Evolutionary conservation across 2,329 filamentous ascomycete genomes (phyloP).

Genomic region (Chaetomium strumarium): DNA sequence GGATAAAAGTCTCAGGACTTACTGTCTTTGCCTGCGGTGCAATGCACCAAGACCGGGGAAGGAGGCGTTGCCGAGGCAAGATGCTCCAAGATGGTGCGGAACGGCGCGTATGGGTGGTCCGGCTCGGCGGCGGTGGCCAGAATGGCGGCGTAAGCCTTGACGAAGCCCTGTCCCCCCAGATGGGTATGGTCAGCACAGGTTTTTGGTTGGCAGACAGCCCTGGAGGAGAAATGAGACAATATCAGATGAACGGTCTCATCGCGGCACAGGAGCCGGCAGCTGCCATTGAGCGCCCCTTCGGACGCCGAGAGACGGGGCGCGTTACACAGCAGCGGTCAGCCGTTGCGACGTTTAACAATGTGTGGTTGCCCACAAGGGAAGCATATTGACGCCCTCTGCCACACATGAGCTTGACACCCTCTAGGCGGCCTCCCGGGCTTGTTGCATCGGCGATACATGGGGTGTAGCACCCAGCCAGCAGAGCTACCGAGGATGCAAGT

Average conservation of each 20-base stretch:
- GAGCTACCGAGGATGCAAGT: no score
- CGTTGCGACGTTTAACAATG: neutral
- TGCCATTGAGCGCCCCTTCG: neutral
- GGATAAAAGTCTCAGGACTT: neutral
- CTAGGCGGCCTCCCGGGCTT: neutral
- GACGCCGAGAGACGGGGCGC: neutral
- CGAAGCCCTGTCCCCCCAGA: slow-evolving; percentile 45
- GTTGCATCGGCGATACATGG: no score
- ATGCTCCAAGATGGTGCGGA: slow-evolving; percentile 50
- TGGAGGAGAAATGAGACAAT: neutral
- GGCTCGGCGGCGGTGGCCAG: slow-evolving; percentile 43
- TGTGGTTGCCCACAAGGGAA: no score
- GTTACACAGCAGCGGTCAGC: neutral
- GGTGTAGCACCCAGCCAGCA: no score
- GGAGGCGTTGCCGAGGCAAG: slow-evolving; percentile 36
- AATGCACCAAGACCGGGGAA: slow-evolving; percentile 60
- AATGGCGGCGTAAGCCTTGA: slow-evolving; percentile 58
- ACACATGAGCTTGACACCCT: neutral
- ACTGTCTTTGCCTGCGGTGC: slow-evolving; percentile 71
- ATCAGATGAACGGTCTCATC: neutral
- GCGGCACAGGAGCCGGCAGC: no score
- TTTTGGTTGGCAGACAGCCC: slow-evolving; percentile 1
- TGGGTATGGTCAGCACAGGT: slow-evolving; percentile 1
- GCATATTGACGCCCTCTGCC: no score
- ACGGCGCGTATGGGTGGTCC: slow-evolving; percentile 45